Base-by-base conservation (phyloP, 352 stramenopile species). In the Phytophthora ohioensis region DNA sequence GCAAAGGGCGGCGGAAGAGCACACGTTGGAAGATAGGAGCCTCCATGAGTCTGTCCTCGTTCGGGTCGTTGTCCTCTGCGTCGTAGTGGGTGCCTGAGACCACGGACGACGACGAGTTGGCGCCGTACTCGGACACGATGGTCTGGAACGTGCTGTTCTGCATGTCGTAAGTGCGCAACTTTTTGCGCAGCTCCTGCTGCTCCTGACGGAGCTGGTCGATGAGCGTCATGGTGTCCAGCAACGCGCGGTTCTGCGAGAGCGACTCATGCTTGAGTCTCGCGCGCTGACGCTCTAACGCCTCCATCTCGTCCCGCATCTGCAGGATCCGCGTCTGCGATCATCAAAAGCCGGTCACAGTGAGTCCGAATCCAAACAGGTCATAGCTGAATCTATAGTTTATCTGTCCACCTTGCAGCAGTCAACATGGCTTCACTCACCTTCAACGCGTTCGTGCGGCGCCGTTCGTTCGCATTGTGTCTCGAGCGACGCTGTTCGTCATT, bases 381-480 rank as follows among this genome's bases (percentile, higher is more conserved):
- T 21, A 42, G 34, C 17, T 5, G 38, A 31, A 21, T 46, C 15
- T 12, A 42, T 42, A 0, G 36, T 27, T 27, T 27, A 27, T 27
- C 21, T 27, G 21, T 27, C 21, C 21, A 27, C 21, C 21, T 27
- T 27, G 21, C 21, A 27, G 21, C 21, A 27, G 21, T 6, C 5
- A 46, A 46, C 41, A 45, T 36, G 38, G 13, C 43, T 47, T 38
- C 48, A 68, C 55, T 51, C 41, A 79, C 72, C 57, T 81, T 86
- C 34, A 87, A 64, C 43, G 80, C 80, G 39, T 87, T 85, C 15
- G 78, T 88, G 60, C 85, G 85, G 34, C 72, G 68, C 10, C 85
- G 75, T 53, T 92, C 85, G 43, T 88, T 91, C 27, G 76, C 75
- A 47, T 92, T 92, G 68, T 88, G 85, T 5, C 80, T 73, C 60